These are phyloP conservation scores for Porcisia hertigi DNA, from an alignment of 208 protist genomes.

Conservation along the genomic window DNA sequence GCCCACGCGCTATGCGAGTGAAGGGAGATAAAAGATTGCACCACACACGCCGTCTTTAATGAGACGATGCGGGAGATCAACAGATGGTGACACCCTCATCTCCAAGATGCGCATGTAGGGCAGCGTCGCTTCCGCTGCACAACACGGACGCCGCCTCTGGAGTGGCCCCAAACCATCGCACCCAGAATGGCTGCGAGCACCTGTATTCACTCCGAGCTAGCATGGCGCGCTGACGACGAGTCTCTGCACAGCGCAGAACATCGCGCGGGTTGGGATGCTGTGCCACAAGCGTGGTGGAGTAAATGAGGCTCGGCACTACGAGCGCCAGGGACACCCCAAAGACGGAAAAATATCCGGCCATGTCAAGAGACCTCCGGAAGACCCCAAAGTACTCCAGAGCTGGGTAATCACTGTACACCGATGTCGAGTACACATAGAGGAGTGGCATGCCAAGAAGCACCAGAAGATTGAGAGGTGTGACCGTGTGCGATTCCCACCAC, in stretches of 20 bases:
- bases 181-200: conserved; percentile 24
- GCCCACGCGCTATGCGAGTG: too few relatives aligned
- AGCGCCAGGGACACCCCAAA: conserved; percentile 47
- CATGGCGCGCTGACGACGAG: conserved; percentile 29
- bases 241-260: conserved; percentile 42
- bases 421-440: conserved; percentile 54
- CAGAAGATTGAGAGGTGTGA: conserved; percentile 74
- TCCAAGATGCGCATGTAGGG: not conserved
- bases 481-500: conserved; percentile 82
- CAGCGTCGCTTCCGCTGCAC: not conserved
- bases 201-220: conserved; percentile 12
- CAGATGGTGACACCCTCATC: not conserved
- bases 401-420: conserved; percentile 45
- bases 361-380: conserved; percentile 43
- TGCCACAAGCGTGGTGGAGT: conserved; percentile 15
- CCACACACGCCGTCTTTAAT: too few relatives aligned
- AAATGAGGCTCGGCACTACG: conserved; percentile 46
- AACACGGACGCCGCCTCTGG: conserved; percentile 37
- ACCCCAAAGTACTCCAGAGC: conserved; percentile 68
- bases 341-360: conserved; percentile 37
- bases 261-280: conserved; percentile 55
- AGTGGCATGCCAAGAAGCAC: conserved; percentile 72
- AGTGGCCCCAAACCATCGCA: conserved; percentile 33
- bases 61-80: not conserved
- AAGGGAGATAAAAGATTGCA: too few relatives aligned